Base-by-base conservation (phyloP, 441 rosid species). In the Gossypium gossypioides region DNA sequence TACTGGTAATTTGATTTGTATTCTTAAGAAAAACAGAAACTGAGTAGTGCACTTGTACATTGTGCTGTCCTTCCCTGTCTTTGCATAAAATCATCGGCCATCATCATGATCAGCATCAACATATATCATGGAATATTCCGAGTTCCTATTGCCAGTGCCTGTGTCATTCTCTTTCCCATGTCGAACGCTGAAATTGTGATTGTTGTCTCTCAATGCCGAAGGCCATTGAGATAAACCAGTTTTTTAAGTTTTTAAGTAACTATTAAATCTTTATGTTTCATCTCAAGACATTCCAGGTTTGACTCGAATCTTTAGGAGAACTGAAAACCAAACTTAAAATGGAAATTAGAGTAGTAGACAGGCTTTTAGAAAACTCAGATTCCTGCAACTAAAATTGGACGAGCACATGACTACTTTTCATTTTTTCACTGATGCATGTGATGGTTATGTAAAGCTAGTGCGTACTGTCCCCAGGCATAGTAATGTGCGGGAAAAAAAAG, bases 1-100 rank as follows among this genome's bases (percentile, higher is more conserved):
- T 70, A 72, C 72, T 67, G 79, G 60, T 77, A 69, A 71, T 51
- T 78, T 76, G 79, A 70, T 80, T 81, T 81, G 77, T 79, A 78
- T 66, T 84, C 75, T 79, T 72, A 66, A 71, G 68, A 60, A 69
- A 74, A 77, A 77, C 52, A 72, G 34, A 73, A 73, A 74, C 15
- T 22, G 76, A 75, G 62, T 18, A 18, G 55, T 57, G 74, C 56
- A 55, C 27, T 67, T 81, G 80, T 71, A 76, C 62, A 73, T 77
- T 74, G 72, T 0, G 77, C 81, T 76, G 73, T 74, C 80, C 18
- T 57, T 51, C 54, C 67, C 27, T 69, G 64, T 57, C 72, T 60
- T 65, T 64, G 65, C 44, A 4, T 79, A 10, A 62, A 74, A 61
- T 60, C 29, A 58, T 37, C 24, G 15, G 54, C 40, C 70, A 32